Evolutionary conservation across 2,329 filamentous ascomycete genomes (phyloP).

Genomic region (Colletotrichum musae): DNA sequence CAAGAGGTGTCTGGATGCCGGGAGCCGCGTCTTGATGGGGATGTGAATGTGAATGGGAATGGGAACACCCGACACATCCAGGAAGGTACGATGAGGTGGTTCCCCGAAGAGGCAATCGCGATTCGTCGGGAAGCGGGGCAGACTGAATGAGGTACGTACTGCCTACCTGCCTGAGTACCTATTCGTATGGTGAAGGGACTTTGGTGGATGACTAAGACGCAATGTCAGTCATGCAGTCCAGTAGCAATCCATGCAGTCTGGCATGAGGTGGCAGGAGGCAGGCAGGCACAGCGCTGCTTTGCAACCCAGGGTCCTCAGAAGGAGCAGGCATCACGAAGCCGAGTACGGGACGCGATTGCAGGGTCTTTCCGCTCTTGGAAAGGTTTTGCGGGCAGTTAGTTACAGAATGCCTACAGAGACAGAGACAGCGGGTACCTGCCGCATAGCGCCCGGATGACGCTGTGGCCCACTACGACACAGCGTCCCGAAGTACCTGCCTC

Average conservation of each 20-base stretch:
- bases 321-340: background rate
- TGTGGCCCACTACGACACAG: slow-evolving; percentile 17
- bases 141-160: too few species aligned
- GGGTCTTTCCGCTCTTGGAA: slow-evolving; percentile 26
- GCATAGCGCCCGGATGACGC: slow-evolving; percentile 3
- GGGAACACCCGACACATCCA: background rate
- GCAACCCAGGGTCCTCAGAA: background rate
- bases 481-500: slow-evolving; percentile 20
- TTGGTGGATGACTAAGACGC: background rate
- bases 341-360: slow-evolving; percentile 21
- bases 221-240: background rate
- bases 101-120: slow-evolving; percentile 16
- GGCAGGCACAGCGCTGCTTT: background rate
- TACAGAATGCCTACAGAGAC: background rate
- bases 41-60: too few species aligned
- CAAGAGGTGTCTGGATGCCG: background rate
- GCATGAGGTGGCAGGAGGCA: slow-evolving; percentile 10
- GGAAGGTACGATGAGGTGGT: slow-evolving; percentile 29
- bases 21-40: slow-evolving; percentile 28
- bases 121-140: too few species aligned
- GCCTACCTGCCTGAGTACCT: too few species aligned
- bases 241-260: background rate
- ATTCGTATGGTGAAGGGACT: too few species aligned
- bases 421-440: slow-evolving; percentile 2
- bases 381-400: slow-evolving; percentile 18